Evolutionary conservation across 2,329 filamentous ascomycete species (phyloP), one percentile per base, ranked within the genome.

Genomic region (Fusarium xyrophilum): DNA sequence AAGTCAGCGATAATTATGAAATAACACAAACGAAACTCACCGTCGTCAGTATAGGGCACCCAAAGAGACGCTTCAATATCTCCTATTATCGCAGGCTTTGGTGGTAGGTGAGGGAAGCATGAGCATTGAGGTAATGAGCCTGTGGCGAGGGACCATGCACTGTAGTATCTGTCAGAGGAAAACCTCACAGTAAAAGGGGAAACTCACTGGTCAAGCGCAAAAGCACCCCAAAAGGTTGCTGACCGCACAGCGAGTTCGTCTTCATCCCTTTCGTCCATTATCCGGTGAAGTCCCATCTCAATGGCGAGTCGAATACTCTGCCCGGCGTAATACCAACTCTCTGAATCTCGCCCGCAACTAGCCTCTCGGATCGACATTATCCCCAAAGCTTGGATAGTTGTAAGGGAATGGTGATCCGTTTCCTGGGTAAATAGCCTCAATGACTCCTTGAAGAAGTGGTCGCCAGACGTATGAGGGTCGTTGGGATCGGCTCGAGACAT

Each of bases 321-420:
- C 2, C 91, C 90, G 5, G 89, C 87, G 67, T 91, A 90, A 60
- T 87, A 90, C 83, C 90, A 92, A 52, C 90, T 91, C 67, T 90
- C 88, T 32, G 89, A 91, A 72, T 93, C 89, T 35, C 90, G 84
- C 1, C 90, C 90, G 67, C 88, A 89, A 73, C 90, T 92, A 6
- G 89, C 89, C 78, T 93, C 90, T 42, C 91, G 82, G 67, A 93
- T 88, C 9, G 89, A 89, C 89, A 94, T 91, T 71, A 93, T 86
- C 9, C 90, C 90, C 21, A 93, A 80, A 3, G 91, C 91, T 79
- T 93, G 91, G 44, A 92, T 89, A 7, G 89, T 92, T 5, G 90
- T 91, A 32, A 93, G 78, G 10, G 77, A 85, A 65, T 91, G 86
- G 54, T 87, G 86, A 62, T 91, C 81, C 4, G 80, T 76, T 66